Evolutionary conservation across 192 early-diverging fungal species (phyloP).

Genomic region (Backusella mclennaniae): DNA sequence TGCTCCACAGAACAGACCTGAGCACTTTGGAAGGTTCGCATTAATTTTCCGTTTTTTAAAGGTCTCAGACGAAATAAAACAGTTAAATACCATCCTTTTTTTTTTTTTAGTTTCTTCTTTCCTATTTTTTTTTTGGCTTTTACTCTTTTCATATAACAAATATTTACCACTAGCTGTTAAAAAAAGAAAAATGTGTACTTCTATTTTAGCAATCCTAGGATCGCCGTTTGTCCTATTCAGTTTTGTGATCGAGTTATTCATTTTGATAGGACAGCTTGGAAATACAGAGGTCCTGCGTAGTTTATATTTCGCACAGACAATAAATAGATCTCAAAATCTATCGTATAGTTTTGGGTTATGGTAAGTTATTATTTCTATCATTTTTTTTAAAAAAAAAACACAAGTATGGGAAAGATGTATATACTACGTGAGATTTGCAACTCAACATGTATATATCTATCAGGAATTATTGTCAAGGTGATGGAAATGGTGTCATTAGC

Average conservation of each 20-base stretch:
- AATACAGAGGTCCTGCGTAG: background rate
- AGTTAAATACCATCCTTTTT: background rate
- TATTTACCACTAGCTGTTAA: background rate
- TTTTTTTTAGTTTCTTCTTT: background rate
- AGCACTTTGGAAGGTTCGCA: background rate
- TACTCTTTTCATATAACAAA: background rate
- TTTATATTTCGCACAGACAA: background rate
- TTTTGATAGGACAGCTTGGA: slow-evolving; percentile 10
- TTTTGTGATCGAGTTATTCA: slow-evolving; percentile 13
- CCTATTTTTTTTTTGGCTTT: background rate
- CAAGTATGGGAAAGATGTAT: background rate
- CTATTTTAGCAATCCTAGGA: slow-evolving; percentile 7
- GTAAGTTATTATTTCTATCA: background rate
- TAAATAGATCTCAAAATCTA: slow-evolving; percentile 2
- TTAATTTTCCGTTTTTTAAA: background rate
- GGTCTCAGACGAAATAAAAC: background rate
- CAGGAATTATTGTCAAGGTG: slow-evolving; percentile 31
- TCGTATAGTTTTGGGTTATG: slow-evolving; percentile 8
- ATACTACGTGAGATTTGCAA: background rate
- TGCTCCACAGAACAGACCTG: background rate
- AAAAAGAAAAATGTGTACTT: slow-evolving; percentile 8
- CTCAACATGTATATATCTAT: background rate
- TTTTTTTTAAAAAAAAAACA: background rate
- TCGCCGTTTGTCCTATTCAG: slow-evolving; percentile 4
- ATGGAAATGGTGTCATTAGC: background rate